phyloP scores from a whole-genome alignment of 2,329 filamentous ascomycete species.

The Endothia cerciana region DNA sequence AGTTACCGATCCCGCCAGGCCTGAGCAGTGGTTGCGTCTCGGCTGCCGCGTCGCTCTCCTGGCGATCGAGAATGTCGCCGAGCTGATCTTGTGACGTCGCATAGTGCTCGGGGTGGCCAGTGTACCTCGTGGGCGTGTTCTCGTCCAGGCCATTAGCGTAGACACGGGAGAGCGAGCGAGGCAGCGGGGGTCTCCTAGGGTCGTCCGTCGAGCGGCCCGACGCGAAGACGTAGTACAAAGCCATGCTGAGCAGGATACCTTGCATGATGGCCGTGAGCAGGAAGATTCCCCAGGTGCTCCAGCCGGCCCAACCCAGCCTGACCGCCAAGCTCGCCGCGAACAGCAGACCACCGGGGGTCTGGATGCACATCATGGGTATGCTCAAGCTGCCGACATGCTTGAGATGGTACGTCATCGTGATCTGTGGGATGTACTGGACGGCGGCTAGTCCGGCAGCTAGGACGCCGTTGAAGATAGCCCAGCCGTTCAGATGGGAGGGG shows the following conservation, averaged over 20 bases:
- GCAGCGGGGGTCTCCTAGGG: constrained; percentile 43
- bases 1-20: constrained; percentile 54
- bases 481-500: constrained; percentile 68
- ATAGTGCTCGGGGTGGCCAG: constrained; percentile 56
- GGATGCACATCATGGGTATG: constrained; percentile 97
- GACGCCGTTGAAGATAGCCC: constrained; percentile 86
- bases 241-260: constrained; percentile 78
- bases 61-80: constrained; percentile 53
- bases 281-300: constrained; percentile 96
- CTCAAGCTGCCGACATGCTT: constrained; percentile 89
- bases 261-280: constrained; percentile 86
- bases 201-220: constrained; percentile 34
- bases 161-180: constrained; percentile 47
- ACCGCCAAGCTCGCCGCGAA: constrained; percentile 85
- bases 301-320: constrained; percentile 78
- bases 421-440: constrained; percentile 94
- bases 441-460: constrained; percentile 77
- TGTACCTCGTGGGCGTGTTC: constrained; percentile 54
- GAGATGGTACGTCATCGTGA: constrained; percentile 85
- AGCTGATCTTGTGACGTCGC: constrained; percentile 56
- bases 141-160: constrained; percentile 52
- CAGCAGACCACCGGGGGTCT: constrained; percentile 89
- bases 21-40: constrained; percentile 56
- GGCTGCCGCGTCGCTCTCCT: constrained; percentile 53
- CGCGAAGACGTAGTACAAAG: constrained; percentile 72